phyloP scores from a whole-genome alignment of 495 filamentous ascomycete genomes.

The Aspergillus ellipticus region DNA sequence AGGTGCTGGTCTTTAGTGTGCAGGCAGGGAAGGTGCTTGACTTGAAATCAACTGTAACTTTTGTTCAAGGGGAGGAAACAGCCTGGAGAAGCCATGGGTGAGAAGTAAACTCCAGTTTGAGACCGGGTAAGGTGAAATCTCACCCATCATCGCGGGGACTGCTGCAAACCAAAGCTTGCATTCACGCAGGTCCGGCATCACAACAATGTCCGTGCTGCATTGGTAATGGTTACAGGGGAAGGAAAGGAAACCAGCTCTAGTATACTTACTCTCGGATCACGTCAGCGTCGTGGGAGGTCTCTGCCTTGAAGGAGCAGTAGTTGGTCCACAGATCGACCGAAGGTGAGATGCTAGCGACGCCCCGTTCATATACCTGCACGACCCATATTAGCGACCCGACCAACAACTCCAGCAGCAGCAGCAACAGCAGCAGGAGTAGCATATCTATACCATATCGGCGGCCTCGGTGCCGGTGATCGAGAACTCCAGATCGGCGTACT shows the following conservation, averaged over 20 bases:
- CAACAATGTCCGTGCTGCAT: slow-evolving; percentile 36
- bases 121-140: slow-evolving; percentile 47
- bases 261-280: slow-evolving; percentile 99
- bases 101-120: slow-evolving; percentile 48
- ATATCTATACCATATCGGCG: slow-evolving; percentile 78
- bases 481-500: slow-evolving; percentile 97
- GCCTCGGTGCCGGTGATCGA: slow-evolving; percentile 95
- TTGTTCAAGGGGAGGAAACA: slow-evolving; percentile 35
- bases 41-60: slow-evolving; percentile 19
- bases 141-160: slow-evolving; percentile 50
- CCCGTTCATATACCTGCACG: slow-evolving; percentile 84
- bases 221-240: slow-evolving; percentile 37
- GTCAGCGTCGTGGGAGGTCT: slow-evolving; percentile 90
- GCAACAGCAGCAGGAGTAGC: slow-evolving; percentile 1
- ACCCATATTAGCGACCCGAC: slow-evolving; percentile 23
- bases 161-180: slow-evolving; percentile 27
- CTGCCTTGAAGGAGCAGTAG: slow-evolving; percentile 96
- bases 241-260: slow-evolving; percentile 62
- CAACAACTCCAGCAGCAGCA: too few species aligned
- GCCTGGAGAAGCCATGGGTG: slow-evolving; percentile 55
- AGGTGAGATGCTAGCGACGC: slow-evolving; percentile 85
- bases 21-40: slow-evolving; percentile 28
- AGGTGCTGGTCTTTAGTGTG: slow-evolving; percentile 25
- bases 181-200: slow-evolving; percentile 31
- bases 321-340: slow-evolving; percentile 96